Conservation (phyloP, 768 basidiomycete genomes). For the Obba rivulosa region DNA sequence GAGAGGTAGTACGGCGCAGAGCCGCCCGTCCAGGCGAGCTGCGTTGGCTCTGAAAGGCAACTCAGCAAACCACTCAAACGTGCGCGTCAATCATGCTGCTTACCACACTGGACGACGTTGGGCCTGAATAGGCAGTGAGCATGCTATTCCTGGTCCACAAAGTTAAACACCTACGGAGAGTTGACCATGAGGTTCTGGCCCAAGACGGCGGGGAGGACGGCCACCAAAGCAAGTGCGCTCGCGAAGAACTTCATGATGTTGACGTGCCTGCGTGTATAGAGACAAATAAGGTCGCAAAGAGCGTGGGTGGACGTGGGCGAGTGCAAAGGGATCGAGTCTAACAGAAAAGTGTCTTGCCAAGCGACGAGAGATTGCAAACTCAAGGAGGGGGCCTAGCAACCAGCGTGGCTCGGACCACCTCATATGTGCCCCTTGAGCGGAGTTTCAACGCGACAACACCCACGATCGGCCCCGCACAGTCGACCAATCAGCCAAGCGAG, state of each 20-base stretch:
- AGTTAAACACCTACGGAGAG: conserved; percentile 52
- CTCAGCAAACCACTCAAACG: background rate
- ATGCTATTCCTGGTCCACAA: background rate
- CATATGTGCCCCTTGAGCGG: background rate
- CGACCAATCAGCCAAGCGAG: too few species aligned
- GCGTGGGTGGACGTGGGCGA: background rate
- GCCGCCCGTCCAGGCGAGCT: conserved; percentile 51
- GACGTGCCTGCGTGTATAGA: background rate
- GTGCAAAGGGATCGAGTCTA: background rate
- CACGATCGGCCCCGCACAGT: too few species aligned
- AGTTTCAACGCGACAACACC: background rate
- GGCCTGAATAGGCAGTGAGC: conserved; percentile 21
- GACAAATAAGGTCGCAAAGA: conserved; percentile 2
- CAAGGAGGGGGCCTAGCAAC: too few species aligned
- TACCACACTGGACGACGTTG: conserved; percentile 46
- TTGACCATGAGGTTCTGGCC: conserved; percentile 48
- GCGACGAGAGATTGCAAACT: too few species aligned
- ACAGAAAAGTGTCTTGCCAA: background rate
- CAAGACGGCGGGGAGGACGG: conserved; percentile 29
- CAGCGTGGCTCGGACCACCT: too few species aligned
- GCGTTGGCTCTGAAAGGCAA: conserved; percentile 46
- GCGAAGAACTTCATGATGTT: conserved; percentile 31
- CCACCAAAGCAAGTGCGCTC: conserved; percentile 25
- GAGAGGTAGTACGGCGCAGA: conserved; percentile 52
- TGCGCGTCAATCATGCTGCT: conserved; percentile 15